Evolutionary conservation across 2,329 filamentous ascomycete genomes (phyloP).

Genomic region (Pyricularia sp.): DNA sequence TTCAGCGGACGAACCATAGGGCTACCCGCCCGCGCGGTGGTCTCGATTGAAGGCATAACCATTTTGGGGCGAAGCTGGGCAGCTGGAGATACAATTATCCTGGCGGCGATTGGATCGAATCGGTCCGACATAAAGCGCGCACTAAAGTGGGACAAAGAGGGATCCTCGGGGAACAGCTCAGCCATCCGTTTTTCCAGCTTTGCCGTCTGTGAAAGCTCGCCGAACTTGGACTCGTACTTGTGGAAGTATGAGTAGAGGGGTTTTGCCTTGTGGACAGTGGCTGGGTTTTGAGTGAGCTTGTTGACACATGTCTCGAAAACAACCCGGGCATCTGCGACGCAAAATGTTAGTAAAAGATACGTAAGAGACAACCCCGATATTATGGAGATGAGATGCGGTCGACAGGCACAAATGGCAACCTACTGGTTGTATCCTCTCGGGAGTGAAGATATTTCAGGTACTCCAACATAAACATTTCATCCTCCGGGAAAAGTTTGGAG

Average conservation of each 20-base stretch:
- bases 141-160: constrained; percentile 60
- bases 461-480: constrained; percentile 85
- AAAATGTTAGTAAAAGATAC: constrained; percentile 9
- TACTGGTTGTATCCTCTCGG: constrained; percentile 86
- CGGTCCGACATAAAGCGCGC: constrained; percentile 58
- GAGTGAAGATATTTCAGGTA: constrained; percentile 91
- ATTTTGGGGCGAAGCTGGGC: constrained; percentile 60
- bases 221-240: constrained; percentile 87
- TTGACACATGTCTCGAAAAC: constrained; percentile 93
- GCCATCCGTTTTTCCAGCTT: constrained; percentile 88
- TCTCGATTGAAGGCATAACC: constrained; percentile 36
- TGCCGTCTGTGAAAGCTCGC: constrained; percentile 79
- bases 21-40: constrained; percentile 17
- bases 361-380: background rate
- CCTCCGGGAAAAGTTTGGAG: constrained; percentile 82
- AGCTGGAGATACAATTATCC: constrained; percentile 68
- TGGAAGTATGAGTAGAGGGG: constrained; percentile 86
- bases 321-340: constrained; percentile 64
- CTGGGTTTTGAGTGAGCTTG: constrained; percentile 64
- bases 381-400: background rate
- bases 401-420: constrained; percentile 24
- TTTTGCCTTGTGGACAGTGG: constrained; percentile 62
- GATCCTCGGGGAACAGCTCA: constrained; percentile 84
- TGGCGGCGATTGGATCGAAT: constrained; percentile 74
- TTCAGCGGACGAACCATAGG: constrained; percentile 13